Evolutionary conservation across 1,139 yeast genomes (phyloP).

Genomic region (Casaregolazyma suthepensis): DNA sequence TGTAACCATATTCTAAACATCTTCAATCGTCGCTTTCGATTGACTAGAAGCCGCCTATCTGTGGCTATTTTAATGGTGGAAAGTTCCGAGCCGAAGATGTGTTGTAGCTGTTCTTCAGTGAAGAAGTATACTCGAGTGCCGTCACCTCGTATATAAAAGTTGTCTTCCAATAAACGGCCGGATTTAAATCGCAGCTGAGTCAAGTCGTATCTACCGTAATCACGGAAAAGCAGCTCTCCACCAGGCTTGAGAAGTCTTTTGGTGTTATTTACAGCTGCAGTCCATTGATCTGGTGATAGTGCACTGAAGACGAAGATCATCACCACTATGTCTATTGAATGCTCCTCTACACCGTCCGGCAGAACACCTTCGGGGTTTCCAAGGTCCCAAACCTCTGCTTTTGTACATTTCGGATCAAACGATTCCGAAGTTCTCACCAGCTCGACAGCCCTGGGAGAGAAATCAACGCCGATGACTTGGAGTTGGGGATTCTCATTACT

Average conservation of each 20-base stretch:
- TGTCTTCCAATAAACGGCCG: constrained; percentile 79
- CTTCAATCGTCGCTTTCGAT: constrained; percentile 83
- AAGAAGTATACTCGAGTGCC: constrained; percentile 97
- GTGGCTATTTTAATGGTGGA: constrained; percentile 72
- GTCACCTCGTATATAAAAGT: constrained; percentile 94
- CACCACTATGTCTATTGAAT: constrained; percentile 83
- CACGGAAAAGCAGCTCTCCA: constrained; percentile 83
- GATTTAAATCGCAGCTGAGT: constrained; percentile 94
- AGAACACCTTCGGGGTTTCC: constrained; percentile 66
- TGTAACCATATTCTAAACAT: constrained; percentile 98
- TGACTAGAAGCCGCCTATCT: constrained; percentile 84
- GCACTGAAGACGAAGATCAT: constrained; percentile 95
- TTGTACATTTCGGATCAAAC: constrained; percentile 60
- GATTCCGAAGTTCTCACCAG: constrained; percentile 55
- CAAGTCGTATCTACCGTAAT: constrained; percentile 91
- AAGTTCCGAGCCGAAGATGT: constrained; percentile 65
- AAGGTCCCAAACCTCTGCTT: constrained; percentile 92
- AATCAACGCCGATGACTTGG: constrained; percentile 80
- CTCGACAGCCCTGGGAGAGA: constrained; percentile 84
- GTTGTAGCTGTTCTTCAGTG: constrained; percentile 82
- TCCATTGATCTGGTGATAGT: constrained; percentile 88
- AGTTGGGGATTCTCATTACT: constrained; percentile 78
- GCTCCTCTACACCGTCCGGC: constrained; percentile 79
- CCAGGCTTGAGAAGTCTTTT: constrained; percentile 80
- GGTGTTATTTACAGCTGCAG: constrained; percentile 65